Evolutionary conservation across 257 asterid species (phyloP).

Genomic region (Cinchona pubescens): DNA sequence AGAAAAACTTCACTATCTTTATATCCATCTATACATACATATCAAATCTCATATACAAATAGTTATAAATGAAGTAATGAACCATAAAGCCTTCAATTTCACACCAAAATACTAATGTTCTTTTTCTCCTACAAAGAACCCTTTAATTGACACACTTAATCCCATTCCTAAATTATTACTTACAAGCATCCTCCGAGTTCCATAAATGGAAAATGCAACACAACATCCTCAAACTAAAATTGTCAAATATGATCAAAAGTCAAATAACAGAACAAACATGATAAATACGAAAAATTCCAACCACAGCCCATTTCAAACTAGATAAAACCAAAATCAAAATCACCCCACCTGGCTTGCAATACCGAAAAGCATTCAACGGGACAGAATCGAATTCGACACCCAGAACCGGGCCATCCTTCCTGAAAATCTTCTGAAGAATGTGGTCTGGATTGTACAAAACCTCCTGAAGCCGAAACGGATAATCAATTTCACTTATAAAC

Average conservation of each 20-base stretch:
- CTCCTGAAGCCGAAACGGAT: slow-evolving; percentile 67
- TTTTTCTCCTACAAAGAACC: background rate
- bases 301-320: background rate
- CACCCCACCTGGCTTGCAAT: slow-evolving; percentile 18
- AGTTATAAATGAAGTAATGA: too few relatives aligned
- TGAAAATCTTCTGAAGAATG: slow-evolving; percentile 60
- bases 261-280: background rate
- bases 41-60: too few relatives aligned
- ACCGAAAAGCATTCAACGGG: slow-evolving; percentile 55
- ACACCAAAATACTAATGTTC: background rate
- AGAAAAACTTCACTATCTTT: background rate
- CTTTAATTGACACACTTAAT: background rate
- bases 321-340: background rate
- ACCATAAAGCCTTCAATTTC: background rate
- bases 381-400: slow-evolving; percentile 71
- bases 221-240: too few relatives aligned
- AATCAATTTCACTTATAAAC: slow-evolving; percentile 58
- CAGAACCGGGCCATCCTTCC: slow-evolving; percentile 88
- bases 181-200: background rate
- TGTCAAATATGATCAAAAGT: background rate
- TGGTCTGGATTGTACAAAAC: slow-evolving; percentile 57
- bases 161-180: background rate
- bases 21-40: background rate
- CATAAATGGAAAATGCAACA: background rate
- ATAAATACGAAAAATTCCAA: background rate